Evolutionary conservation across 2,329 filamentous ascomycete species (phyloP).

Genomic region (Grosmannia serpens): DNA sequence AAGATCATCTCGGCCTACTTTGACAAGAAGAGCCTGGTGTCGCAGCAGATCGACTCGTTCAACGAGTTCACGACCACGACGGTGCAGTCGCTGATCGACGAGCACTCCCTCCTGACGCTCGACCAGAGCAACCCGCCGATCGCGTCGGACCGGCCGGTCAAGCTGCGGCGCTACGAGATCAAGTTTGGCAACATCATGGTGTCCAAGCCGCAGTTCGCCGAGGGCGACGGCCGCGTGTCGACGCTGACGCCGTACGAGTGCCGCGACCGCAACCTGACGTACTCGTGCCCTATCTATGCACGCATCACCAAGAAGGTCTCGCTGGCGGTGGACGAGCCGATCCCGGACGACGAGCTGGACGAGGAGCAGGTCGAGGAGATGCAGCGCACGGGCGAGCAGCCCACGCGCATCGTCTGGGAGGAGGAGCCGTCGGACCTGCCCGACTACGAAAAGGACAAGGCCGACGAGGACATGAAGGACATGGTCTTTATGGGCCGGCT

Average conservation of each 20-base stretch:
- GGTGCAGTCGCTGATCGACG: slow-evolving; percentile 88
- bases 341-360: slow-evolving; percentile 57
- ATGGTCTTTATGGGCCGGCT: slow-evolving; percentile 89
- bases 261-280: slow-evolving; percentile 88
- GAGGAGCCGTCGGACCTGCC: slow-evolving; percentile 44
- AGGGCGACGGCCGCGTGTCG: slow-evolving; percentile 80
- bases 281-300: slow-evolving; percentile 82
- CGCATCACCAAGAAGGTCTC: slow-evolving; percentile 78
- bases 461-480: slow-evolving; percentile 49
- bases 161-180: slow-evolving; percentile 86
- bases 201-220: slow-evolving; percentile 80
- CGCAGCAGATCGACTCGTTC: slow-evolving; percentile 96
- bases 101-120: slow-evolving; percentile 83
- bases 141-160: slow-evolving; percentile 65
- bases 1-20: slow-evolving; percentile 96
- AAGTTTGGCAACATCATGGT: slow-evolving; percentile 87
- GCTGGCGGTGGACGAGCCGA: slow-evolving; percentile 65
- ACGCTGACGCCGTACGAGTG: slow-evolving; percentile 90
- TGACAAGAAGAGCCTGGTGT: slow-evolving; percentile 87
- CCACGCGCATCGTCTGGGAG: slow-evolving; percentile 49
- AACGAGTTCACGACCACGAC: slow-evolving; percentile 93
- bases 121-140: slow-evolving; percentile 79
- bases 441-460: slow-evolving; percentile 38
- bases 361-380: slow-evolving; percentile 48
- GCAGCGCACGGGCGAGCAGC: slow-evolving; percentile 41